Base-by-base conservation (phyloP, 2,329 filamentous ascomycete genomes). In the Trematosphaeria pertusa region DNA sequence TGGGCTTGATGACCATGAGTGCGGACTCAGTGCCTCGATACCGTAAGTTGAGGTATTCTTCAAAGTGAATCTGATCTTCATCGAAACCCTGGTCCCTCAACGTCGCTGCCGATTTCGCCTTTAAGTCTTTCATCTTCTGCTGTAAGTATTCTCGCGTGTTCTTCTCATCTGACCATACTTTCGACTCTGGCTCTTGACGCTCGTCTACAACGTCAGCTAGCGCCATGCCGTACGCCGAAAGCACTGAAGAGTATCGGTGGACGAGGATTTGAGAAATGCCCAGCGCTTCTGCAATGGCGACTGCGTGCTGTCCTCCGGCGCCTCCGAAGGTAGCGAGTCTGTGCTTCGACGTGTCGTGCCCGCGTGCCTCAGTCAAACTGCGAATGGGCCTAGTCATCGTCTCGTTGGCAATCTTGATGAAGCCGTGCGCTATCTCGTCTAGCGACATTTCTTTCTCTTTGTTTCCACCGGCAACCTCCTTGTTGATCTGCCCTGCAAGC, bases 191-290 rank as follows among this genome's bases (percentile, higher is more conserved):
- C 64, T 92, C 89, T 64, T 97, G 92, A 21, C 87, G 81, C 73
- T 97, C 92, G 55, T 96, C 90, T 0, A 97, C 92, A 0, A 96
- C 91, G 63, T 97, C 92, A 9, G 92, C 92, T 4, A 97, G 75
- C 0, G 91, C 91, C 89, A 96, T 96, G 7, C 91, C 91, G 58
- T 96, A 96, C 0, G 91, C 91, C 1, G 91, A 96, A 0, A 96
- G 78, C 0, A 96, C 89, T 0, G 90, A 95, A 0, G 91, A 95
- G 69, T 96, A 95, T 41, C 88, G 79, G 69, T 96, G 91, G 2
- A 96, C 81, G 8, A 97, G 78, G 24, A 96, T 94, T 66, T 95
- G 91, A 18, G 82, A 84, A 55, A 96, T 91, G 0, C 91, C 91
- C 1, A 97, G 77, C 2, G 88, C 88, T 62, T 91, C 86, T 1